Percentiles rank a stretch among this genome's conserved stretches.
Evolutionary conservation across 2,329 filamentous ascomycete species (phyloP).

Genomic region (Xylaria sp.): DNA sequence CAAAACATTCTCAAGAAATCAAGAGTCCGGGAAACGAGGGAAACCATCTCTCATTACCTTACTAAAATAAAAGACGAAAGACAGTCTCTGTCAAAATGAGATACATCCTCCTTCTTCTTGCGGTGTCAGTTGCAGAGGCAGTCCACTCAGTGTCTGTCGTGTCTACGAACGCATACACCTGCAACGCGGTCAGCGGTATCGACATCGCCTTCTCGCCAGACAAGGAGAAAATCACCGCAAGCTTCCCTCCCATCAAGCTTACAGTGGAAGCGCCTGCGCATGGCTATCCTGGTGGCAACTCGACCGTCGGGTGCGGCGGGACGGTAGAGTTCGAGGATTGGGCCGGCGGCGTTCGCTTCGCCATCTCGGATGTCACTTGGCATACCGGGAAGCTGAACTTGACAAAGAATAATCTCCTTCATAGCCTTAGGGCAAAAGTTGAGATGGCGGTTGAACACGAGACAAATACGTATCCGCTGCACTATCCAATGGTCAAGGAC

Average conservation of each 20-base stretch:
- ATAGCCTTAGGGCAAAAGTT: constrained; percentile 32
- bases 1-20: not conserved
- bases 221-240: constrained; percentile 32
- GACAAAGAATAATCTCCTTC: constrained; percentile 22
- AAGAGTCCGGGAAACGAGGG: too few species aligned
- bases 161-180: constrained; percentile 31
- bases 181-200: constrained; percentile 36
- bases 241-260: constrained; percentile 32
- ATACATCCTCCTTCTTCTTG: not conserved
- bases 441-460: constrained; percentile 30
- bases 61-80: not conserved
- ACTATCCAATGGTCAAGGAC: constrained; percentile 35
- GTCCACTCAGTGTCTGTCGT: constrained; percentile 32
- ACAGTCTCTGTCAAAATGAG: constrained; percentile 14
- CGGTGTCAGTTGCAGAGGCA: constrained; percentile 19
- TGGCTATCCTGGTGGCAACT: constrained; percentile 32
- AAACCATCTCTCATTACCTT: not conserved
- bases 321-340: constrained; percentile 39
- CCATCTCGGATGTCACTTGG: constrained; percentile 38
- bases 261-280: constrained; percentile 28
- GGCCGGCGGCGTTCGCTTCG: constrained; percentile 28
- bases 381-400: constrained; percentile 29
- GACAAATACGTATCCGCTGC: constrained; percentile 31
- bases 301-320: constrained; percentile 32
- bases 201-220: constrained; percentile 34